Conservation (phyloP, 163 green algal species). For the Chlamydomonas reinhardtii region DNA sequence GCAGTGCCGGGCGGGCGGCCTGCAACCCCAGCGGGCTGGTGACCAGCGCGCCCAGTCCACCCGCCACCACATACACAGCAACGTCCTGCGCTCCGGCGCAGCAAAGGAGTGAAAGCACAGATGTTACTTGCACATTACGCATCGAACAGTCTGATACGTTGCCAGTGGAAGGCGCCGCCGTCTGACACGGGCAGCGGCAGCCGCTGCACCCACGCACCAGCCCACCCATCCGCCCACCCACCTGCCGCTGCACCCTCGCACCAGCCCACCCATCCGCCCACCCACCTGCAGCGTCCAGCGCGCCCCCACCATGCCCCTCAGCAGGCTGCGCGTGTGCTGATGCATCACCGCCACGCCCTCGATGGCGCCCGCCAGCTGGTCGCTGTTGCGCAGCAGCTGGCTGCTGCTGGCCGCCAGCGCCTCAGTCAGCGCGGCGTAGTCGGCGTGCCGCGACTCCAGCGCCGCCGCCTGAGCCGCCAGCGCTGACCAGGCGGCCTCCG, state of each 20-base stretch:
- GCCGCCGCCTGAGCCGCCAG: neutral
- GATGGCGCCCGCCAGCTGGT: conserved; percentile 23
- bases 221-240: neutral
- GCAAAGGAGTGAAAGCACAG: neutral
- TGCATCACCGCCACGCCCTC: conserved; percentile 23
- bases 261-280: neutral
- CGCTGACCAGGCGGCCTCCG: conserved; percentile 10
- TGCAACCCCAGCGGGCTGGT: neutral
- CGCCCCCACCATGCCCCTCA: neutral
- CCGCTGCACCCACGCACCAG: too few species aligned
- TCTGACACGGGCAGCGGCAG: too few species aligned
- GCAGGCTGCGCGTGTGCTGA: conserved; percentile 17
- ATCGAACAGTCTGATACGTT: too few species aligned
- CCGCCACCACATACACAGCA: conserved; percentile 16
- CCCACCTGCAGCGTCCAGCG: conserved; percentile 39
- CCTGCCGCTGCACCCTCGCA: neutral
- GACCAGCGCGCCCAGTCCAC: neutral
- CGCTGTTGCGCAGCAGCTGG: conserved; percentile 13
- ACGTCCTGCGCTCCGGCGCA: conserved; percentile 23
- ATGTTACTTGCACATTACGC: too few species aligned
- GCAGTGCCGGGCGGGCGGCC: neutral
- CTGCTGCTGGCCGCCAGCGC: conserved; percentile 4
- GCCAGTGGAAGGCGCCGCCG: too few species aligned
- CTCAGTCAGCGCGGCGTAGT: conserved; percentile 40
- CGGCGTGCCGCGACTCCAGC: conserved; percentile 16